Conservation (phyloP, 768 basidiomycete species). For the Phallus indusiatus region DNA sequence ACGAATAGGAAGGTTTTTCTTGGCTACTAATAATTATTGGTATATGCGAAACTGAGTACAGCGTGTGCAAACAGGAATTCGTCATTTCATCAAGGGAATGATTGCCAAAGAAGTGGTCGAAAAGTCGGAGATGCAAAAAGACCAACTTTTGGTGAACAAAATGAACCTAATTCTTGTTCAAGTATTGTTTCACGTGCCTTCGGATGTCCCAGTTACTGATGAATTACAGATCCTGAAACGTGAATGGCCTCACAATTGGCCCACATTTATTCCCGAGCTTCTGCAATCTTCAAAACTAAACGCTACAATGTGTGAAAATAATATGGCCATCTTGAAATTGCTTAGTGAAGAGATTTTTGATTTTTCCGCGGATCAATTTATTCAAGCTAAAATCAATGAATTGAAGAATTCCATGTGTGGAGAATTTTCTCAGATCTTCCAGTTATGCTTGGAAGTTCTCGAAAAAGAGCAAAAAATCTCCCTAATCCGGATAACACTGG, state of each 20-base stretch:
- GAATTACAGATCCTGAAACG: conserved; percentile 86
- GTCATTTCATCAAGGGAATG: conserved; percentile 91
- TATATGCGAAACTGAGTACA: not conserved
- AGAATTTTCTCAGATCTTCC: conserved; percentile 96
- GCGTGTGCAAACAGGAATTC: conserved; percentile 53
- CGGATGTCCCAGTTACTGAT: not conserved
- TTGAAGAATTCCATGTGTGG: conserved; percentile 98
- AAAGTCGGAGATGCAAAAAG: conserved; percentile 76
- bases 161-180: conserved; percentile 93
- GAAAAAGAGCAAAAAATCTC: conserved; percentile 96
- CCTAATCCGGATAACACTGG: conserved; percentile 87
- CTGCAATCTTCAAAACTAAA: conserved; percentile 97
- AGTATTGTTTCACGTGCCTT: conserved; percentile 32
- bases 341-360: conserved; percentile 99
- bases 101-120: conserved; percentile 92
- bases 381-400: conserved; percentile 93
- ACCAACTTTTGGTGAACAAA: conserved; percentile 94
- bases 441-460: conserved; percentile 90
- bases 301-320: conserved; percentile 96
- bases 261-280: conserved; percentile 92
- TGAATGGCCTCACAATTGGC: conserved; percentile 99
- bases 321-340: conserved; percentile 96
- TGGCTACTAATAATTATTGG: conserved; percentile 17
- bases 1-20: conserved; percentile 49
- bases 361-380: conserved; percentile 98